Percentiles rank a stretch among this genome's conserved stretches.
Evolutionary conservation across 2,329 filamentous ascomycete species (phyloP).

Genomic region (Trichothecium roseum): DNA sequence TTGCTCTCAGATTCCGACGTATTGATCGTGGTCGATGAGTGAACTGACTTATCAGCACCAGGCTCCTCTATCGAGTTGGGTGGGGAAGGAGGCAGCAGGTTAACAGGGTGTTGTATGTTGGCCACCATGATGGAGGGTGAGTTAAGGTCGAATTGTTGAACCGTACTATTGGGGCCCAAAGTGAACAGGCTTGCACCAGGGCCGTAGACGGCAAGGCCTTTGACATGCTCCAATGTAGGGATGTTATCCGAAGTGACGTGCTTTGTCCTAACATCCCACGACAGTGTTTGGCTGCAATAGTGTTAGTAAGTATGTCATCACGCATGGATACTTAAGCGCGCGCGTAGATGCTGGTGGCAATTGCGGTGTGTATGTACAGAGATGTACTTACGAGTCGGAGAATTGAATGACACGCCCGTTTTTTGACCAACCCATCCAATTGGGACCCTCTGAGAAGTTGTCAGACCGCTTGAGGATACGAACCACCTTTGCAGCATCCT

Average conservation of each 20-base stretch:
- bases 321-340: slow-evolving; percentile 33
- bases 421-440: slow-evolving; percentile 98
- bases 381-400: slow-evolving; percentile 66
- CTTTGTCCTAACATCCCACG: slow-evolving; percentile 98
- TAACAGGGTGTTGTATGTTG: slow-evolving; percentile 77
- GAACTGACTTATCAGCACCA: slow-evolving; percentile 34
- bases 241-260: slow-evolving; percentile 85
- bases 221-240: slow-evolving; percentile 72
- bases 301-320: slow-evolving; percentile 20
- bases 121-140: slow-evolving; percentile 70
- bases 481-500: slow-evolving; percentile 78
- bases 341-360: slow-evolving; percentile 24
- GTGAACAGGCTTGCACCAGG: slow-evolving; percentile 89
- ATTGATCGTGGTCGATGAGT: slow-evolving; percentile 33
- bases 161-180: slow-evolving; percentile 73
- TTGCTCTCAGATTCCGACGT: slow-evolving; percentile 44
- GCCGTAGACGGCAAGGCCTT: slow-evolving; percentile 78
- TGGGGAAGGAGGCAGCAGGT: slow-evolving; percentile 68
- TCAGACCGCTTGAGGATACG: slow-evolving; percentile 75
- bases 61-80: slow-evolving; percentile 72
- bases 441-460: slow-evolving; percentile 61
- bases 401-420: slow-evolving; percentile 93
- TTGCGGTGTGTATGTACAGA: slow-evolving; percentile 8
- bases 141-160: slow-evolving; percentile 93
- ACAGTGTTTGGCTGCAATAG: slow-evolving; percentile 64